phyloP scores from a whole-genome alignment of 352 stramenopile species.

The Phytophthora sojae region DNA sequence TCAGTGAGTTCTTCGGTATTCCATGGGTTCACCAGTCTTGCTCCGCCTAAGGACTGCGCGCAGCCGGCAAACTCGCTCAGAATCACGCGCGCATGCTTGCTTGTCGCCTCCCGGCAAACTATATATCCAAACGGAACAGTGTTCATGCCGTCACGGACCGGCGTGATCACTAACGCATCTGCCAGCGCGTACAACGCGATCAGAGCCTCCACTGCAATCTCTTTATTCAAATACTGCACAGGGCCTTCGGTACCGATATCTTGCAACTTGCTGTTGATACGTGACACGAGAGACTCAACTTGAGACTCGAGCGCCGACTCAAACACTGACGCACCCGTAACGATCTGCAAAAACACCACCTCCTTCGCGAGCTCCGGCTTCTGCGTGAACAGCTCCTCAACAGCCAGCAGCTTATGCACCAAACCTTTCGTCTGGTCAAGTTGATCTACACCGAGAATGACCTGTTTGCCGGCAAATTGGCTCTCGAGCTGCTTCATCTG shows the following conservation, averaged over 20 bases:
- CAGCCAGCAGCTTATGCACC: slow-evolving; percentile 90
- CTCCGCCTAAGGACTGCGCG: slow-evolving; percentile 86
- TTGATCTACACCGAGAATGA: slow-evolving; percentile 88
- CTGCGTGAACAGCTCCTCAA: slow-evolving; percentile 89
- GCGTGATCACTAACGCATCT: slow-evolving; percentile 86
- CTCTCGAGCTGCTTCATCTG: slow-evolving; percentile 62
- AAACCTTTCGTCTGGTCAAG: slow-evolving; percentile 92
- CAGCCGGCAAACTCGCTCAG: slow-evolving; percentile 92
- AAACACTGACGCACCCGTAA: slow-evolving; percentile 58
- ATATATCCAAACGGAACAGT: slow-evolving; percentile 93
- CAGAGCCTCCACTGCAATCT: slow-evolving; percentile 85
- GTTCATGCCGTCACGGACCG: slow-evolving; percentile 92
- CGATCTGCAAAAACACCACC: slow-evolving; percentile 96
- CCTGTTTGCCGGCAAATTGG: slow-evolving; percentile 84
- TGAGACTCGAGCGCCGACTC: slow-evolving; percentile 83
- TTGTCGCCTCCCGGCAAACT: slow-evolving; percentile 79
- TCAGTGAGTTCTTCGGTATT: slow-evolving; percentile 81
- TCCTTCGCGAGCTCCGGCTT: slow-evolving; percentile 93
- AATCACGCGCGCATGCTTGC: slow-evolving; percentile 84
- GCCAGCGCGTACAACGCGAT: slow-evolving; percentile 90
- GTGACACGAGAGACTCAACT: slow-evolving; percentile 90
- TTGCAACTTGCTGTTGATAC: slow-evolving; percentile 94
- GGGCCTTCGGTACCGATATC: slow-evolving; percentile 86
- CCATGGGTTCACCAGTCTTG: slow-evolving; percentile 89
- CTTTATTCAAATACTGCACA: slow-evolving; percentile 93